Percentiles rank a stretch among this genome's conserved stretches.
Conservation (phyloP, 2,329 filamentous ascomycete genomes). For the Monilinia laxa region DNA sequence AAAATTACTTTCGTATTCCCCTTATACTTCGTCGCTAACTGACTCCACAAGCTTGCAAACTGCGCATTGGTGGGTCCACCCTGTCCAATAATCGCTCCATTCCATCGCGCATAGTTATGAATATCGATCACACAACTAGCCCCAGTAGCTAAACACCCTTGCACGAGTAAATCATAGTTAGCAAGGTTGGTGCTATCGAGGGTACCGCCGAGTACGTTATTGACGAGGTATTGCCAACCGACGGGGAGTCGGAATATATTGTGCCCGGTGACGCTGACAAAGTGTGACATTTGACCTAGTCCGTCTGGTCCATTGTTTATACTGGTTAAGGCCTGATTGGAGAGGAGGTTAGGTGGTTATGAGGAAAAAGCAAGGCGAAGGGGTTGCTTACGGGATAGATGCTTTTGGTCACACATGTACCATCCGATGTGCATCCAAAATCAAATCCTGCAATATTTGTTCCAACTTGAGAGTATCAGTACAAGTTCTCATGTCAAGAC, state of each 20-base stretch:
- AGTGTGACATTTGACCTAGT: slow-evolving; percentile 34
- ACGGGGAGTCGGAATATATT: slow-evolving; percentile 52
- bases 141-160: slow-evolving; percentile 56
- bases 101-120: slow-evolving; percentile 60
- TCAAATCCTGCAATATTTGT: slow-evolving; percentile 45
- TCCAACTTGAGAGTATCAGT: slow-evolving; percentile 29
- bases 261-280: slow-evolving; percentile 50
- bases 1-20: slow-evolving; percentile 56
- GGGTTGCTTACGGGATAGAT: slow-evolving; percentile 31
- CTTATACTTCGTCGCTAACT: slow-evolving; percentile 59
- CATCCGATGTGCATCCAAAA: slow-evolving; percentile 47
- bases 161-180: slow-evolving; percentile 55
- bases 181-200: slow-evolving; percentile 51
- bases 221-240: slow-evolving; percentile 60
- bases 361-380: not conserved
- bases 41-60: slow-evolving; percentile 57
- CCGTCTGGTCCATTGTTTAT: slow-evolving; percentile 40
- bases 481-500: not conserved
- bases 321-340: slow-evolving; percentile 35
- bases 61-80: slow-evolving; percentile 60
- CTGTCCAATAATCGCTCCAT: slow-evolving; percentile 63
- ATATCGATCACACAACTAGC: slow-evolving; percentile 60
- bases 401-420: slow-evolving; percentile 41
- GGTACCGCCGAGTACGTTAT: slow-evolving; percentile 50
- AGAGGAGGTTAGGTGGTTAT: not conserved